Conservation (phyloP, 2,329 filamentous ascomycete species). For the Paecilomyces sp. region DNA sequence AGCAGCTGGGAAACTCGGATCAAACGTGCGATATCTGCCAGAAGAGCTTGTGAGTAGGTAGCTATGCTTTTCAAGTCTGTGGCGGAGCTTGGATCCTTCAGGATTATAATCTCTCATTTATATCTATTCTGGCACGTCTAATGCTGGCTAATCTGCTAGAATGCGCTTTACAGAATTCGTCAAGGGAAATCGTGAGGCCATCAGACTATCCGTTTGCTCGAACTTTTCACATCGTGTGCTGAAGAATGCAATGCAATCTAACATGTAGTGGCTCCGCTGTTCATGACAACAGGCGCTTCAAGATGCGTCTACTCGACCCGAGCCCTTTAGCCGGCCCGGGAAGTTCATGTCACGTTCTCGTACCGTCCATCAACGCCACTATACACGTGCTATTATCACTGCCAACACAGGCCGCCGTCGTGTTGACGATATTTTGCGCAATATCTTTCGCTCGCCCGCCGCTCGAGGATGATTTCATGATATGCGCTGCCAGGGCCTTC, state of each 20-base stretch:
- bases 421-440: constrained; percentile 17
- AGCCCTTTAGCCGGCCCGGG: too few relatives aligned
- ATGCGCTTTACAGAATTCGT: neutral
- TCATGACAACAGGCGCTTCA: neutral
- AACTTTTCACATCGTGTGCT: neutral
- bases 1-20: neutral
- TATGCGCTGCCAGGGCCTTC: constrained; percentile 18
- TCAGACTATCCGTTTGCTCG: neutral
- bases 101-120: neutral
- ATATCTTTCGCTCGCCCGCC: constrained; percentile 22
- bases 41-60: neutral
- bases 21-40: neutral
- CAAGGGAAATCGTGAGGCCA: neutral
- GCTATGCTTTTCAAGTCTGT: neutral
- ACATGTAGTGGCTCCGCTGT: neutral
- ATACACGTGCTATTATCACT: constrained; percentile 29
- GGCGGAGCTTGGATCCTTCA: neutral
- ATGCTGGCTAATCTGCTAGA: neutral
- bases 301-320: neutral
- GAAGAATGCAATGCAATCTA: neutral
- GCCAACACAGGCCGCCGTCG: constrained; percentile 8
- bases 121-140: neutral
- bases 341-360: constrained; percentile 9
- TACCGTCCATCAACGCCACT: constrained; percentile 23
- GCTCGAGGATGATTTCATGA: constrained; percentile 21